phyloP scores from a whole-genome alignment of 768 basidiomycete species.

The Trametopsis cervina region DNA sequence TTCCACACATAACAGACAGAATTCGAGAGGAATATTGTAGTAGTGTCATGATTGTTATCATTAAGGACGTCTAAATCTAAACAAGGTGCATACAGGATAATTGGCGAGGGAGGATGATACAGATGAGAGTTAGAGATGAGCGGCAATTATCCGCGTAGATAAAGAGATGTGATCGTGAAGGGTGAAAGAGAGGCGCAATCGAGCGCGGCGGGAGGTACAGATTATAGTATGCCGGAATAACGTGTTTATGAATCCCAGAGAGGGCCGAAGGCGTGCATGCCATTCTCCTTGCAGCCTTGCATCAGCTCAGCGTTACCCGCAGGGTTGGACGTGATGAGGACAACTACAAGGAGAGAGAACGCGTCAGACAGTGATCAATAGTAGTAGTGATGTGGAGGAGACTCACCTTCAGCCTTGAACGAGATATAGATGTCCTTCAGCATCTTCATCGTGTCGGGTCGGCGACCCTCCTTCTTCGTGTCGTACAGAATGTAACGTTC shows the following conservation, averaged over 20 bases:
- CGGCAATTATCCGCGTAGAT: too few species aligned
- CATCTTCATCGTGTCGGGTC: slow-evolving; percentile 74
- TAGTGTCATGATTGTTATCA: too few species aligned
- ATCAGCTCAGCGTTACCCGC: slow-evolving; percentile 74
- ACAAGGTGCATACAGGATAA: too few species aligned
- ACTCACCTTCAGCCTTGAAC: slow-evolving; percentile 61
- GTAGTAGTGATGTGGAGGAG: neutral
- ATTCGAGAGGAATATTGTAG: too few species aligned
- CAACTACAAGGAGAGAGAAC: slow-evolving; percentile 29
- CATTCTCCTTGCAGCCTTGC: slow-evolving; percentile 29
- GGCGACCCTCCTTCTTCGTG: slow-evolving; percentile 63
- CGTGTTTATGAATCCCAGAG: slow-evolving; percentile 59
- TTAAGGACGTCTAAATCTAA: too few species aligned
- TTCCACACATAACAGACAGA: too few species aligned
- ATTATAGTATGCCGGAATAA: too few species aligned
- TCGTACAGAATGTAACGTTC: slow-evolving; percentile 76
- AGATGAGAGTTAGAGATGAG: too few species aligned
- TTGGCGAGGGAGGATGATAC: too few species aligned
- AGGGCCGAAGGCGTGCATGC: slow-evolving; percentile 41
- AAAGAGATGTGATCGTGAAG: too few species aligned
- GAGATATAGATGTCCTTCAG: slow-evolving; percentile 59
- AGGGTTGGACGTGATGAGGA: slow-evolving; percentile 79
- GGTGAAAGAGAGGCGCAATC: too few species aligned
- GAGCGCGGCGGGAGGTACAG: too few species aligned
- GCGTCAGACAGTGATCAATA: neutral